These are phyloP conservation scores for Raphanus sativus DNA, from an alignment of 345 rosid species.

Conservation along the genomic window DNA sequence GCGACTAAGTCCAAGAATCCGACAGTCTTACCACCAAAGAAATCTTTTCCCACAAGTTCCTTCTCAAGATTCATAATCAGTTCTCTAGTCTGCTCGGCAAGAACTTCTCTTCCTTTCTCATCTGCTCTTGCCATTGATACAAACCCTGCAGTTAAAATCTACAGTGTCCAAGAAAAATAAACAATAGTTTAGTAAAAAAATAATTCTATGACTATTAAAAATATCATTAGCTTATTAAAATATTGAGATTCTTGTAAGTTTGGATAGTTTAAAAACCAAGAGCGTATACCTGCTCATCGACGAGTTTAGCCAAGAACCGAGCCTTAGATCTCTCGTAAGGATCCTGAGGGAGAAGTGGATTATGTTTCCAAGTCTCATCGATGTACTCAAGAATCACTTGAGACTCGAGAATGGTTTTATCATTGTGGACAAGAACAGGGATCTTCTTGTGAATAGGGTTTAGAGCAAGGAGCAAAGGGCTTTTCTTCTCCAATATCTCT, in stretches of 20 bases:
- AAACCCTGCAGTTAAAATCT: background rate
- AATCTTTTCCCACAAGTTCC: constrained; percentile 40
- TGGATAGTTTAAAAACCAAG: background rate
- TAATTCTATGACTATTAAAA: background rate
- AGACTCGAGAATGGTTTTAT: constrained; percentile 44
- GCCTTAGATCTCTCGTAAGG: constrained; percentile 45
- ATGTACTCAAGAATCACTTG: constrained; percentile 48
- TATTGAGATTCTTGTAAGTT: background rate
- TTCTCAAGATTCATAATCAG: constrained; percentile 39
- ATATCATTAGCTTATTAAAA: background rate
- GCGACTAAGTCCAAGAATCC: constrained; percentile 43
- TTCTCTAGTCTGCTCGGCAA: constrained; percentile 27
- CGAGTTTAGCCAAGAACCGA: constrained; percentile 44
- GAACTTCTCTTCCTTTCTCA: constrained; percentile 20
- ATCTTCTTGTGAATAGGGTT: constrained; percentile 50
- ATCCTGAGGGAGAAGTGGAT: constrained; percentile 48
- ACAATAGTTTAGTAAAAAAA: background rate
- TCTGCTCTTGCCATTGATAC: constrained; percentile 11
- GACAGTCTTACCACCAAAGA: constrained; percentile 40
- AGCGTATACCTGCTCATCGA: constrained; percentile 38
- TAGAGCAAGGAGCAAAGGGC: constrained; percentile 40
- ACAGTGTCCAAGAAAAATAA: background rate
- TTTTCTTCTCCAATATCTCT: constrained; percentile 40
- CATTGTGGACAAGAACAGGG: constrained; percentile 53
- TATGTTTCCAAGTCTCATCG: constrained; percentile 46